These are phyloP conservation scores for Hymenoscyphus occultus DNA, from an alignment of 2,329 filamentous ascomycete species.

Conservation along the genomic window DNA sequence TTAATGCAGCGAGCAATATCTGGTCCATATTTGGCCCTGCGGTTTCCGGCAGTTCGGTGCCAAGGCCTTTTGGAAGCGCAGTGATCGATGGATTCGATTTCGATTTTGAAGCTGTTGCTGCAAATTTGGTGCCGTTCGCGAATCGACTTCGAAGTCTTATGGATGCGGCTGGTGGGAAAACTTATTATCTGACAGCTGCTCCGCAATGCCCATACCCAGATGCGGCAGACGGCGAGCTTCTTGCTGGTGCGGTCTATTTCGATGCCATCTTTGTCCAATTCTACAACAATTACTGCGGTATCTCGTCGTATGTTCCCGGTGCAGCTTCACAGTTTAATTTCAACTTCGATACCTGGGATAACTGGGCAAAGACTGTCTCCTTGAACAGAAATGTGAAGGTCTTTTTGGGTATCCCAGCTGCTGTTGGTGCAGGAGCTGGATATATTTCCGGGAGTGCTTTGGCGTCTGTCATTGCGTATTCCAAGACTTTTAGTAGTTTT, in stretches of 20 bases:
- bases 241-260: constrained; percentile 49
- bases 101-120: constrained; percentile 61
- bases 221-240: constrained; percentile 53
- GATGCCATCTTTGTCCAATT: constrained; percentile 44
- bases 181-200: constrained; percentile 60
- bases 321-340: constrained; percentile 49
- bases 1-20: constrained; percentile 56
- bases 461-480: constrained; percentile 44
- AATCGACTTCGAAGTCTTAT: constrained; percentile 54
- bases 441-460: constrained; percentile 46
- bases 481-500: constrained; percentile 55
- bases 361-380: constrained; percentile 57
- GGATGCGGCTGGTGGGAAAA: constrained; percentile 48
- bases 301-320: constrained; percentile 48
- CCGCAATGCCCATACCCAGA: constrained; percentile 70
- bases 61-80: constrained; percentile 65
- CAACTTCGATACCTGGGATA: constrained; percentile 63
- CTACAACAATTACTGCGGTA: constrained; percentile 55
- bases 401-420: constrained; percentile 57
- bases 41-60: constrained; percentile 41
- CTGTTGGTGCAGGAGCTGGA: constrained; percentile 49
- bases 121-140: constrained; percentile 61
- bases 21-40: constrained; percentile 70
- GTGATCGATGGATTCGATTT: constrained; percentile 74
- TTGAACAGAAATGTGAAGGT: constrained; percentile 60